These are phyloP conservation scores for Guadua angustifolia DNA, from an alignment of 176 grass and related monocot genomes.

Conservation along the genomic window DNA sequence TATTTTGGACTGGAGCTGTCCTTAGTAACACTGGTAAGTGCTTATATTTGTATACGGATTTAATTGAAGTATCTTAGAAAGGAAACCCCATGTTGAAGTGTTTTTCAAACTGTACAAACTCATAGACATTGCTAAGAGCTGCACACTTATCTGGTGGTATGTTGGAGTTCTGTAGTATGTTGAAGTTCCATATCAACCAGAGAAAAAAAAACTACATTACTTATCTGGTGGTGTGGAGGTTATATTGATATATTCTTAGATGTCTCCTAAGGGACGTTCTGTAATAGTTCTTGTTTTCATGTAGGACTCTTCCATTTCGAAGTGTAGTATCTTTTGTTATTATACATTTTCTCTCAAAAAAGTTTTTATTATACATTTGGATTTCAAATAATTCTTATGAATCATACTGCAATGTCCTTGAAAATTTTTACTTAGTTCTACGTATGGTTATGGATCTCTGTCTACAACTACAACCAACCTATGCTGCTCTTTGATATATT, in stretches of 20 bases:
- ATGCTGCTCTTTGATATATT: background rate
- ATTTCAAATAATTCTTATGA: too few relatives aligned
- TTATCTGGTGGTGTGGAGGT: too few relatives aligned
- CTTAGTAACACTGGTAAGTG: slow-evolving; percentile 92
- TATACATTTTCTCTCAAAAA: too few relatives aligned
- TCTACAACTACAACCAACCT: background rate
- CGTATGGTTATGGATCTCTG: background rate
- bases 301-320: too few relatives aligned
- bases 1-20: slow-evolving; percentile 96
- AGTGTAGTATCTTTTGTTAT: too few relatives aligned
- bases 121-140: background rate
- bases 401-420: too few relatives aligned
- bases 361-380: too few relatives aligned
- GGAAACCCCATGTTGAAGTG: background rate
- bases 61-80: slow-evolving; percentile 20
- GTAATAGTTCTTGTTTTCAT: too few relatives aligned
- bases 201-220: background rate
- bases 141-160: too few relatives aligned
- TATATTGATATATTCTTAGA: too few relatives aligned
- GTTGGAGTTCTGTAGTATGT: background rate
- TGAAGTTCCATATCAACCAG: background rate
- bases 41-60: background rate
- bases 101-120: background rate
- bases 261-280: too few relatives aligned
- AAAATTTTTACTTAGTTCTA: too few relatives aligned